Evolutionary conservation across 2,329 filamentous ascomycete genomes (phyloP).

Genomic region (Colletotrichum siamense): DNA sequence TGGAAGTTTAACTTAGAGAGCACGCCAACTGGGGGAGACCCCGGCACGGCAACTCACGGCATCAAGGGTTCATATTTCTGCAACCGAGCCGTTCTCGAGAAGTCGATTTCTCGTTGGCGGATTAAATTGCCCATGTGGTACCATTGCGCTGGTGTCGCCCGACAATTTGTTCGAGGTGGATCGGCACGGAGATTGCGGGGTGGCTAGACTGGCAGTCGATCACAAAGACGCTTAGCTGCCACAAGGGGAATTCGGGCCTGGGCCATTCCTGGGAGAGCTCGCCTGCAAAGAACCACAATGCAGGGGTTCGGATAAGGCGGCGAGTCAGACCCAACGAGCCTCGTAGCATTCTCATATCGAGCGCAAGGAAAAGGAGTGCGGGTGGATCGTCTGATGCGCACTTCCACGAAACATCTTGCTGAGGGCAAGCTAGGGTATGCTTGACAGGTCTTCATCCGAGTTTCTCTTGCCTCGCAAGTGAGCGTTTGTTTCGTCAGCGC

Average conservation of each 20-base stretch:
- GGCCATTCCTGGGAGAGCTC: neutral
- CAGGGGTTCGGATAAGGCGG: neutral
- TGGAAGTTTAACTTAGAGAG: neutral
- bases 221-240: neutral
- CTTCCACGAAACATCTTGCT: neutral
- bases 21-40: neutral
- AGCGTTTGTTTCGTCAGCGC: neutral
- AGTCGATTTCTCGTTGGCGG: slow-evolving; percentile 6
- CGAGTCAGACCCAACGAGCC: neutral
- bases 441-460: neutral
- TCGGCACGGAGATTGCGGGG: neutral
- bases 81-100: neutral
- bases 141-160: neutral
- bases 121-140: neutral
- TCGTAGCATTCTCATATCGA: neutral
- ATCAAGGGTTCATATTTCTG: neutral
- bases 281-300: neutral
- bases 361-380: neutral
- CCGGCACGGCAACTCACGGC: neutral
- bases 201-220: neutral
- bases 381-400: neutral
- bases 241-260: neutral
- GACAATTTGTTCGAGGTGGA: neutral
- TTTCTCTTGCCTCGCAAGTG: neutral
- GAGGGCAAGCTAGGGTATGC: neutral